Evolutionary conservation across 2,329 filamentous ascomycete species (phyloP), one percentile per base, ranked within the genome.

Genomic region (Hymenoscyphus scutula): DNA sequence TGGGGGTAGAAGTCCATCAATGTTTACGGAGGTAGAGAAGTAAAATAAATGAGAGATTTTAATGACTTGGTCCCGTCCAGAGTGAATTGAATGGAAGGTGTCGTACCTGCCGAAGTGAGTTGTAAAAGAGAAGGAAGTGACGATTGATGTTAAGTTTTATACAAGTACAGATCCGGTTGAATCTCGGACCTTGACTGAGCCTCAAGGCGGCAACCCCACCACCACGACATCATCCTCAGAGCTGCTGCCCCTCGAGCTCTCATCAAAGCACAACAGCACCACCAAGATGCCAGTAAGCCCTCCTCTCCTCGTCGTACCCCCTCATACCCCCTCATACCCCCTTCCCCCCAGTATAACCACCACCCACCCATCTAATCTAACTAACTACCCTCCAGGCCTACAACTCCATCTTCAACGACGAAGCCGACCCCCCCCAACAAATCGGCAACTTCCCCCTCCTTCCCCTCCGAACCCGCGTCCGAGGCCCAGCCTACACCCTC

Each of bases 401-500:
- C 84, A 96, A 98, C 84, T 96, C 91, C 77, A 90, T 97, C 84
- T 97, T 97, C 87, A 89, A 89, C 86, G 88, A 77, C 80, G 94
- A 86, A 85, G 92, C 41, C 41, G n/a, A 48, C n/a, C 89, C 70
- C 23, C 82, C 81, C 48, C 82, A 81, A 62, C 78, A 83, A 69
- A 79, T 88, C 82, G 92, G 94, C 76, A 98, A 97, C 85, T 93
- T 98, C 76, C 93, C 94, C 25, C 87, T 98, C 70, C 89, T 97
- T 59, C 94, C 95, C 1, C 89, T 99, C 61, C 93, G 95, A 73
- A 98, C 95, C 73, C 91, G 92, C 77, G 96, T 92, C 67, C 90
- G 95, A 67, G 95, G 95, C n/a, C 95, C 95, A 53, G 94, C 94
- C 69, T 93, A 96, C 79, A 89, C 90, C 58, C 89, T 99, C 30